Conservation (phyloP, 2,329 filamentous ascomycete genomes). For the Aspergillus jensenii region DNA sequence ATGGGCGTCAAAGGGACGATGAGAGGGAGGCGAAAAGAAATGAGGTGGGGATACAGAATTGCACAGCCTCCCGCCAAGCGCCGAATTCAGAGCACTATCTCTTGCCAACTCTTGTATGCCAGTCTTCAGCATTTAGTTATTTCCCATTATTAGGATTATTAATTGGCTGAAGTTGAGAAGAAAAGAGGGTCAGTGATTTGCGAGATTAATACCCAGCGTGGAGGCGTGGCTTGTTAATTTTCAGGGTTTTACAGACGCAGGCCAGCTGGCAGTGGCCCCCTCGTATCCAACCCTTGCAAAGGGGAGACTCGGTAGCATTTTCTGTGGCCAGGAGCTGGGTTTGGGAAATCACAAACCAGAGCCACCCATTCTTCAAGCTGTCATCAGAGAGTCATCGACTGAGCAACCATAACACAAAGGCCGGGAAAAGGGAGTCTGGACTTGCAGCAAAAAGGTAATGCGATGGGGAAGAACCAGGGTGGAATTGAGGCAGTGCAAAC, state of each 20-base stretch:
- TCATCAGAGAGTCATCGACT: neutral
- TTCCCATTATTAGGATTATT: neutral
- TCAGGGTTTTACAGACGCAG: neutral
- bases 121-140: neutral
- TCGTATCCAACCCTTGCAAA: neutral
- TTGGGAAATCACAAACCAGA: neutral
- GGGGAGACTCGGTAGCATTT: too few species aligned
- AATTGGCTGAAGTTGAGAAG: neutral
- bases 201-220: neutral
- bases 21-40: neutral
- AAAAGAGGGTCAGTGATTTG: neutral
- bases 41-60: neutral
- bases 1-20: neutral
- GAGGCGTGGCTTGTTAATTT: neutral
- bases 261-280: neutral
- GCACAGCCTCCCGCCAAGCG: conserved; percentile 7
- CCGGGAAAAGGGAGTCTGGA: conserved; percentile 4
- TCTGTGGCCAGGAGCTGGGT: neutral
- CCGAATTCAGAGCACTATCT: neutral
- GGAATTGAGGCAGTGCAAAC: conserved; percentile 34
- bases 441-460: neutral
- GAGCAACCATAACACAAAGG: neutral
- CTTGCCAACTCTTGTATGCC: neutral
- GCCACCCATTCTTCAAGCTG: neutral
- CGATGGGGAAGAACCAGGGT: conserved; percentile 8